Evolutionary conservation across 164 flowering plant genomes (phyloP), one percentile per base, ranked within the genome.

Genomic region (Santalum album): DNA sequence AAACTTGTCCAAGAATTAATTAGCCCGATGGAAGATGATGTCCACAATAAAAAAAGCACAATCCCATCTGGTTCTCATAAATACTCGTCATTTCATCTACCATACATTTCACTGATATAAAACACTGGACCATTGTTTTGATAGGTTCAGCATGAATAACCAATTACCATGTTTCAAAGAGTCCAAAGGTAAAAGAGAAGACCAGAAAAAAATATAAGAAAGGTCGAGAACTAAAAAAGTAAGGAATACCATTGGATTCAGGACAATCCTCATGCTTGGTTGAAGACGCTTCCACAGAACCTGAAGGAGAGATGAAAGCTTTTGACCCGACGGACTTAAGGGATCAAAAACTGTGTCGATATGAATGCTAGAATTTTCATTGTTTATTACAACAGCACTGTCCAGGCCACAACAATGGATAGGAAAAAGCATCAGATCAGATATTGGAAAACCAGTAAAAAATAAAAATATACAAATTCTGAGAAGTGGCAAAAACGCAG

Each of bases 331-430:
- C 12, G 94, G 70, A 68, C 99, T 89, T 65, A 92, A 73, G 43
- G 99, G 99, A 77, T 92, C 99, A 71, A 92, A 62, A 32, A 92
- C 97, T 52, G 91, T 97, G 78, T 92, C 99, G 26, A 92, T 79
- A 58, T 92, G 99, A 60, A 92, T 73, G 68, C 74, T 73, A 35
- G 95, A 72, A 61, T 78, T 71, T 51, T 79, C 95, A 70, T 73
- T 72, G 23, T 65, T 47, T 36, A 87, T 43, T 53, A 81, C 65
- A 66, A 92, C 80, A 57, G 99, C 97, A 75, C 99, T 92, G 84
- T 17, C 16, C 52, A 50, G 2, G 46, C 6, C 63, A 49, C 50
- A 23, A 34, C 63, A 61, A 23, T 51, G 38, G 2, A 60, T 16
- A 10, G 32, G 54, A 49, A 38, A 35, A 22, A 16, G 12, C 18